phyloP scores from a whole-genome alignment of 768 basidiomycete genomes.

The Pleurotus citrinopileatus region DNA sequence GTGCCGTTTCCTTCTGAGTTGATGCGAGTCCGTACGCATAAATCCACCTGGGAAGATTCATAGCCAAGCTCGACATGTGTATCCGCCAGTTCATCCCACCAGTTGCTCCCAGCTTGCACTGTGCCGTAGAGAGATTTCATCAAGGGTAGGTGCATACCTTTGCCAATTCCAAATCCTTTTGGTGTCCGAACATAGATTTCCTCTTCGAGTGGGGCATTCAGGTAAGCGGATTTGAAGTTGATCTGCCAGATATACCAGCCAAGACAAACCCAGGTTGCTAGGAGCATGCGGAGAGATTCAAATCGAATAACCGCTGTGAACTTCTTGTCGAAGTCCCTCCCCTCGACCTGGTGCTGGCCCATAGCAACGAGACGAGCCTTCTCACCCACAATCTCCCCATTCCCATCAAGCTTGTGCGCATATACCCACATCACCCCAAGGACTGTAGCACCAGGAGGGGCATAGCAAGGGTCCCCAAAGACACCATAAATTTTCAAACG shows the following conservation, averaged over 20 bases:
- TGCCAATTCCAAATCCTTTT: background rate
- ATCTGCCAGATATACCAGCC: constrained; percentile 14
- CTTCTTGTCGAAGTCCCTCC: background rate
- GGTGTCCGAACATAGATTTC: constrained; percentile 33
- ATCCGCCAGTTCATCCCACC: constrained; percentile 11
- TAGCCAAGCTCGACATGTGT: constrained; percentile 10
- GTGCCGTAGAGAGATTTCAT: constrained; percentile 14
- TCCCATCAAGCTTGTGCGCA: background rate
- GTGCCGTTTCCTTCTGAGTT: constrained; percentile 1
- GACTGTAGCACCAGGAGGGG: background rate
- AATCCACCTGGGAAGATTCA: constrained; percentile 7
- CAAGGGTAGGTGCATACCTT: background rate
- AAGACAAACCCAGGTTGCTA: background rate
- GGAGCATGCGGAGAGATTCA: constrained; percentile 14
- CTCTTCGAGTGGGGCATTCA: constrained; percentile 19
- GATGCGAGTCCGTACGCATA: constrained; percentile 5
- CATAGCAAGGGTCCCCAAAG: background rate
- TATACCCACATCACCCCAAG: background rate
- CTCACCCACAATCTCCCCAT: background rate
- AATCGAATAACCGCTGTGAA: background rate
- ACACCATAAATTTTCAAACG: background rate
- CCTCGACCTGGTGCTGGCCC: background rate
- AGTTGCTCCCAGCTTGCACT: constrained; percentile 10
- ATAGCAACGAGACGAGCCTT: background rate
- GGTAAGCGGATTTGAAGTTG: constrained; percentile 25